These are phyloP conservation scores for Phytophthora kernoviae DNA, from an alignment of 352 stramenopile genomes.

Conservation along the genomic window DNA sequence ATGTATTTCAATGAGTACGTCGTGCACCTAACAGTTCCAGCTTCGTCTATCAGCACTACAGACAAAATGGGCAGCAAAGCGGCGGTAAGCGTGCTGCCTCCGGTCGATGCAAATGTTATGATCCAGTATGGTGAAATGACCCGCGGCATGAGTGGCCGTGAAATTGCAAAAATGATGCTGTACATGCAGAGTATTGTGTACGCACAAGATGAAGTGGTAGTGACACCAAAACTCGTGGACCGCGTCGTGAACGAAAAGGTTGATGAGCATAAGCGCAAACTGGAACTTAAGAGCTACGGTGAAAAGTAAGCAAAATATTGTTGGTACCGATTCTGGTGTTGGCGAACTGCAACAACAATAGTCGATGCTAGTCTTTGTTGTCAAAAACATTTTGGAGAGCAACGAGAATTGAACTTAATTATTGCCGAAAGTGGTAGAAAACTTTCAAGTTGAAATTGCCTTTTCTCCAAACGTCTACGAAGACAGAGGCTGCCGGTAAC, in stretches of 20 bases:
- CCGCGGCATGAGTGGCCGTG: constrained; percentile 83
- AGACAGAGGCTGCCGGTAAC: too few species aligned
- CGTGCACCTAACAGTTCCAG: constrained; percentile 20
- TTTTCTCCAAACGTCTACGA: too few species aligned
- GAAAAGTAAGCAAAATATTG: too few species aligned
- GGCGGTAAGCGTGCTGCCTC: constrained; percentile 20
- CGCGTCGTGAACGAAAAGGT: constrained; percentile 71
- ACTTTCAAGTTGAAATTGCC: too few species aligned
- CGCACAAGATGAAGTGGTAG: constrained; percentile 62
- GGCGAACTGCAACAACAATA: too few species aligned
- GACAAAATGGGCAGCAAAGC: constrained; percentile 21
- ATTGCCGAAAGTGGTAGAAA: too few species aligned
- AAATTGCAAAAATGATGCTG: constrained; percentile 91
- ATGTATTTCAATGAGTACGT: constrained; percentile 80
- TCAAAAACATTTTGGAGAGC: too few species aligned
- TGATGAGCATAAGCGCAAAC: constrained; percentile 75
- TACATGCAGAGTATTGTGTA: constrained; percentile 87
- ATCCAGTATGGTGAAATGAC: too few species aligned
- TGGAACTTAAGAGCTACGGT: constrained; percentile 57
- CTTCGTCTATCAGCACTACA: constrained; percentile 5
- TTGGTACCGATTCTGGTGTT: too few species aligned
- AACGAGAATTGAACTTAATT: too few species aligned
- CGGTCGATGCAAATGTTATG: constrained; percentile 31
- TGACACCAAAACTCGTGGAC: constrained; percentile 58
- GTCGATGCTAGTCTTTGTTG: too few species aligned